phyloP scores from a whole-genome alignment of 257 asterid species.

The Lavandula angustifolia region DNA sequence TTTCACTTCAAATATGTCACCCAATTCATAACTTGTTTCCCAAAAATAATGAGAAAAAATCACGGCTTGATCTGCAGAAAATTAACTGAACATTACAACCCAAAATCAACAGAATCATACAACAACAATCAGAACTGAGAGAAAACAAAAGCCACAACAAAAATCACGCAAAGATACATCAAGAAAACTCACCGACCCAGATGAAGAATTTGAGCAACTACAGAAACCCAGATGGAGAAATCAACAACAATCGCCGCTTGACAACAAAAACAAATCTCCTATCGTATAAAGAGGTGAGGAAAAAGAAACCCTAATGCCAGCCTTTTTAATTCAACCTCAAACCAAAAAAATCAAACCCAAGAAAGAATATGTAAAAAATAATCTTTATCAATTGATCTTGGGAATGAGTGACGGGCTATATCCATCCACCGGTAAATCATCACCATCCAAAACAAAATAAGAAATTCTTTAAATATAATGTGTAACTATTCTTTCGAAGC shows the following conservation, averaged over 20 bases:
- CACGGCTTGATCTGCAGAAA: constrained; percentile 38
- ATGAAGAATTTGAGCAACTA: constrained; percentile 35
- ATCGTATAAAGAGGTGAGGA: constrained; percentile 31
- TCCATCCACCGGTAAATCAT: constrained; percentile 50
- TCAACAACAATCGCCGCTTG: constrained; percentile 47
- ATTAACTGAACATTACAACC: constrained; percentile 29
- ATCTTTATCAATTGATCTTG: constrained; percentile 49
- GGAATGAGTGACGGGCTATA: constrained; percentile 35
- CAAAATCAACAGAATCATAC: constrained; percentile 23
- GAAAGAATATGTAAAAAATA: constrained; percentile 43
- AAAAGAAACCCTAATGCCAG: constrained; percentile 48
- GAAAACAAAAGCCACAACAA: not conserved
- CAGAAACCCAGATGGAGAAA: constrained; percentile 47
- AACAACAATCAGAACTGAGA: constrained; percentile 22
- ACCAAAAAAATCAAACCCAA: constrained; percentile 38
- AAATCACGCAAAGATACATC: constrained; percentile 30
- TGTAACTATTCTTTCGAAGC: constrained; percentile 21
- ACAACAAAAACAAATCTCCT: constrained; percentile 32
- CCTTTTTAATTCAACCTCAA: constrained; percentile 45
- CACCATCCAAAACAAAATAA: constrained; percentile 36
- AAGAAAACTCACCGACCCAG: constrained; percentile 39
- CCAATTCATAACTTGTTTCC: constrained; percentile 17
- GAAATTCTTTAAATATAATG: constrained; percentile 34
- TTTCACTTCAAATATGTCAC: constrained; percentile 31
- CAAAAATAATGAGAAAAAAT: constrained; percentile 1